Evolutionary conservation across 2,329 filamentous ascomycete genomes (phyloP).

Genomic region (Stagonosporopsis chrysanthemi): DNA sequence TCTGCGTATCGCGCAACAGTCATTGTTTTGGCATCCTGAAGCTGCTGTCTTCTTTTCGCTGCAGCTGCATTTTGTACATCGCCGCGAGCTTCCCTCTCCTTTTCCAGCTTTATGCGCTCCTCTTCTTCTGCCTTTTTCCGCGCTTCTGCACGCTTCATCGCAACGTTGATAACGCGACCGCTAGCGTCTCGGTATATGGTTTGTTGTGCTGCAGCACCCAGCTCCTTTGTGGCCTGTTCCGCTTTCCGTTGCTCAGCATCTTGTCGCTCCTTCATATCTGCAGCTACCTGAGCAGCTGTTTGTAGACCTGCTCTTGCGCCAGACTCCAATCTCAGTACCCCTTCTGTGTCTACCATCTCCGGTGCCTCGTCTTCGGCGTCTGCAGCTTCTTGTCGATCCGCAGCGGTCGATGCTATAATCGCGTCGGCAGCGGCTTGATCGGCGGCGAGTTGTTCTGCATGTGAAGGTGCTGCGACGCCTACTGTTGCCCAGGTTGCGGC

Average conservation of each 20-base stretch:
- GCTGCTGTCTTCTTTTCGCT: conserved; percentile 67
- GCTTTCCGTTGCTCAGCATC: conserved; percentile 65
- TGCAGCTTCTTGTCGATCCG: conserved; percentile 63
- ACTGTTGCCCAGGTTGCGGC: conserved; percentile 72
- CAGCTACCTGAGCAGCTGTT: conserved; percentile 75
- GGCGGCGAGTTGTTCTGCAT: conserved; percentile 69
- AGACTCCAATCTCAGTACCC: conserved; percentile 75
- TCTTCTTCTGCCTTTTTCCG: conserved; percentile 79
- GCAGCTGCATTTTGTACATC: conserved; percentile 81
- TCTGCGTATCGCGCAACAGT: conserved; percentile 80
- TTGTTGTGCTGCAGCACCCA: conserved; percentile 61
- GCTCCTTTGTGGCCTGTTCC: conserved; percentile 47
- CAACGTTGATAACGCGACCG: conserved; percentile 90
- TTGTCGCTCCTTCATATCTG: conserved; percentile 66
- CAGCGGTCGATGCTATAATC: conserved; percentile 75
- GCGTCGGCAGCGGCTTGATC: conserved; percentile 78
- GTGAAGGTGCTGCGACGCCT: conserved; percentile 59
- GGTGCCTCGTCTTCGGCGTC: conserved; percentile 55
- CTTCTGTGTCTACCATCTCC: conserved; percentile 47
- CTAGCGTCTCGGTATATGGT: conserved; percentile 96
- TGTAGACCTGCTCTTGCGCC: conserved; percentile 89
- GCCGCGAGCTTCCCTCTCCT: conserved; percentile 76
- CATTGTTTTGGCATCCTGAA: conserved; percentile 85
- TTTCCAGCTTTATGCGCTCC: conserved; percentile 68
- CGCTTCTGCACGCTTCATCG: conserved; percentile 87